These are phyloP conservation scores for Acanthamoeba castellanii DNA, from an alignment of 208 protist genomes.

Conservation along the genomic window DNA sequence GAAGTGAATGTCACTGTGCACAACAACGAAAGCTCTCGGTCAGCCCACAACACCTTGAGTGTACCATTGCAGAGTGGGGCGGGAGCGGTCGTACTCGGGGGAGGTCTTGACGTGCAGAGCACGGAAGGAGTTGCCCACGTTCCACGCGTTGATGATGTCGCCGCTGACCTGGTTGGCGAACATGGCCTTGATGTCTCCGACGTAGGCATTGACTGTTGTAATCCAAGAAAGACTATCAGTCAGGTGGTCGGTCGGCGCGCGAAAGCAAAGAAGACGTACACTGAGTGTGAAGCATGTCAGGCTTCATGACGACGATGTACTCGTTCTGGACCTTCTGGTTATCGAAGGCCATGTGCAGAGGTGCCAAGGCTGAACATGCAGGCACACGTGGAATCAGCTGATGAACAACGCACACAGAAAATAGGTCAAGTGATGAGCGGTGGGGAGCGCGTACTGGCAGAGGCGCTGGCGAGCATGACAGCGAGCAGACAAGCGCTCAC, in stretches of 20 bases:
- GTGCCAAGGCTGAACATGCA: not conserved
- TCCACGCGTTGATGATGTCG: slow-evolving; percentile 30
- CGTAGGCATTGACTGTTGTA: not conserved
- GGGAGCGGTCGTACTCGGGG: not conserved
- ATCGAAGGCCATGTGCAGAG: not conserved
- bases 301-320: slow-evolving; percentile 64
- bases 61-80: not conserved
- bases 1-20: slow-evolving; percentile 24
- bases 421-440: too few relatives aligned
- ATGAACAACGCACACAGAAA: too few relatives aligned
- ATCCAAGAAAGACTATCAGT: too few relatives aligned
- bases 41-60: too few relatives aligned
- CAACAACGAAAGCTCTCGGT: not conserved
- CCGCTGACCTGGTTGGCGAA: slow-evolving; percentile 13
- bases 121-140: not conserved
- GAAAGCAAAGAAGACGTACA: slow-evolving; percentile 10
- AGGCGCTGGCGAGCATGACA: too few relatives aligned
- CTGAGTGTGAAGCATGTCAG: not conserved
- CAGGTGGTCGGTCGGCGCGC: too few relatives aligned
- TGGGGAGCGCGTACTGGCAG: too few relatives aligned
- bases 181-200: not conserved
- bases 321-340: not conserved
- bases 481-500: too few relatives aligned
- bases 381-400: too few relatives aligned
- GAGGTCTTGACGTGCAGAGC: slow-evolving; percentile 38